Base-by-base conservation (phyloP, 768 basidiomycete genomes). In the Russula sp. region DNA sequence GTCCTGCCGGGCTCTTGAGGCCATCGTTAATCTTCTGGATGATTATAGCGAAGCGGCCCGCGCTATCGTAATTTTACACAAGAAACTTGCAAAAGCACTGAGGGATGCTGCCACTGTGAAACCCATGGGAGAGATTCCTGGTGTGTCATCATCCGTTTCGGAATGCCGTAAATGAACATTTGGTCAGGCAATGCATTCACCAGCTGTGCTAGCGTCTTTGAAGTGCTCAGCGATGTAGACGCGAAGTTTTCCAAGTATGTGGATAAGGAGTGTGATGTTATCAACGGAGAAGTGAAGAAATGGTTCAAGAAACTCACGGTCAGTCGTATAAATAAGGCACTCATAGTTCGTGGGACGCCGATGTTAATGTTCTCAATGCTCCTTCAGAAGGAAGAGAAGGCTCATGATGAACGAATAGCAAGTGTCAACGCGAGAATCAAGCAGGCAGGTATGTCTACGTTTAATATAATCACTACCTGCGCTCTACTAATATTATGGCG, bases 241-340 rank as follows among this genome's bases (percentile, higher is more conserved):
- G 62, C 76, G 66, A 92, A 88, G 75, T 91, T 89, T 73, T 81
- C 83, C 47, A 91, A 87, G 75, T 71, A 87, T 64, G 81, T 81
- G 13, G 87, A 89, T 68, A 90, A 84, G 74, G 89, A 92, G 66
- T 89, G 84, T 63, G 84, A 85, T 64, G 69, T 61, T 22, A 75
- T 90, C 55, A 84, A 82, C 66, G 73, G 76, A 35, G 89, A 91
- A 66, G 84, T 90, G 47, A 87, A 85, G 78, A 92, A 88, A 69
- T 91, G 89, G 89, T 86, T 91, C 78, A 91, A 88, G 82, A 90
- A 86, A 73, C 79, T 91, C 40, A 80, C 84, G 54, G 89, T 91
- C 69, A 68, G 87, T 75, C n/a, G 27, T 27, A 35, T 31, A 31
- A 51, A n/a, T 34, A 7, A 32, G 18, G 37, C 32, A 10, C 16